phyloP scores from a whole-genome alignment of 768 basidiomycete species.

The Boletus edulis region DNA sequence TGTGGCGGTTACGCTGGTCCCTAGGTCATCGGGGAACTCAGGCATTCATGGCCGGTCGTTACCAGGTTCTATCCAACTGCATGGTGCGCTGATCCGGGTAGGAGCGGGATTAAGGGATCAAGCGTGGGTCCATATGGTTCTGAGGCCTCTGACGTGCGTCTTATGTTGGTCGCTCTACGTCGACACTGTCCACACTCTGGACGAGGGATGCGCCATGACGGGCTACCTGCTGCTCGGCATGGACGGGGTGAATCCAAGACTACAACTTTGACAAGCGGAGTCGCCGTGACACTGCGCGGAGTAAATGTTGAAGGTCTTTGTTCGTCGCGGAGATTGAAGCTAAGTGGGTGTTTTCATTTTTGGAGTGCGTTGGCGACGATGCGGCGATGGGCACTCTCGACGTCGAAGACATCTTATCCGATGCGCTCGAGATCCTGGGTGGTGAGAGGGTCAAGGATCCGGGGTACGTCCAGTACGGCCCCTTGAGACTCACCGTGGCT shows the following conservation, averaged over 20 bases:
- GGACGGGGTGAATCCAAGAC: no score
- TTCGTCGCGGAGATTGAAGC: conserved; percentile 28
- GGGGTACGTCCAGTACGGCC: conserved; percentile 49
- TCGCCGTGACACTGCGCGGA: conserved; percentile 12
- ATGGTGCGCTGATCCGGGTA: neutral
- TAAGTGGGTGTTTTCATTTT: neutral
- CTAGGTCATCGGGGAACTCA: neutral
- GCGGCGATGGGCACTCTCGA: conserved; percentile 5
- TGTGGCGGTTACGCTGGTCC: neutral
- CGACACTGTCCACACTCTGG: no score
- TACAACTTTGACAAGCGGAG: neutral
- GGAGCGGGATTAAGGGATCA: conserved; percentile 2
- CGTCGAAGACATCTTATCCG: conserved; percentile 52
- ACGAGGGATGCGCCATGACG: no score
- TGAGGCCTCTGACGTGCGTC: neutral
- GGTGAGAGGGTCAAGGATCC: conserved; percentile 42
- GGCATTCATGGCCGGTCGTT: neutral
- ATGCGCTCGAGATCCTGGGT: conserved; percentile 52
- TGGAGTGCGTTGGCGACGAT: neutral
- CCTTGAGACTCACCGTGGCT: conserved; percentile 51
- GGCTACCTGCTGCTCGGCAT: no score
- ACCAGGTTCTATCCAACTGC: neutral
- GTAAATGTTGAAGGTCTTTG: neutral
- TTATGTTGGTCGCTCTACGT: no score
- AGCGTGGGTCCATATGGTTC: neutral